A percentile compares a stretch with the other conserved stretches of the same genome.
phyloP scores from a whole-genome alignment of 140 eudicot genomes.

The Anethum foeniculum region DNA sequence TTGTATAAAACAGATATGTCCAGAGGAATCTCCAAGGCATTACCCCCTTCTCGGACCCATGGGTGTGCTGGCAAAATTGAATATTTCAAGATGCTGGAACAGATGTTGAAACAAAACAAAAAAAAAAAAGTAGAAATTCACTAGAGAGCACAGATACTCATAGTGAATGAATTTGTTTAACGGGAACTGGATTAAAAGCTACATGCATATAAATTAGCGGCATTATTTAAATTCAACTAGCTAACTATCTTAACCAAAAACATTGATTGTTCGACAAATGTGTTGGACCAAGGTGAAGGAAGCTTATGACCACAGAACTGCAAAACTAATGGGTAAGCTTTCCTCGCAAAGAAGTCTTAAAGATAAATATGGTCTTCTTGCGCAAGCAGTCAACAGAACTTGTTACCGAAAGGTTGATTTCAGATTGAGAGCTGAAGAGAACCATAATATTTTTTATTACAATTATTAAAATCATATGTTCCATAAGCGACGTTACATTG shows the following conservation, averaged over 20 bases:
- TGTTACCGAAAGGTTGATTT: background rate
- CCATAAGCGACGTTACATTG: background rate
- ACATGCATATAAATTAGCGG: background rate
- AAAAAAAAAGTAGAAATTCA: constrained; percentile 7
- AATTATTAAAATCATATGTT: background rate
- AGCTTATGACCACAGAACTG: background rate
- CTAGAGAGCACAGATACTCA: background rate
- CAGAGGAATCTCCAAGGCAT: constrained; percentile 80
- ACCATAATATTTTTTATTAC: background rate
- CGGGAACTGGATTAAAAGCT: background rate
- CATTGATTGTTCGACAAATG: background rate
- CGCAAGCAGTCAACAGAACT: background rate
- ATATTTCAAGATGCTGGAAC: constrained; percentile 15
- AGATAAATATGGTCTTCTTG: background rate
- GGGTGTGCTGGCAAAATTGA: constrained; percentile 63
- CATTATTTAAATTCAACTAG: background rate
- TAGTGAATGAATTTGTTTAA: background rate
- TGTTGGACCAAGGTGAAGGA: background rate
- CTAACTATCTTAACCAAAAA: background rate
- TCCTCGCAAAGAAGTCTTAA: background rate
- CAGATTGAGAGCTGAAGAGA: background rate
- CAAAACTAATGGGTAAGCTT: background rate
- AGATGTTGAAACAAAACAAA: background rate
- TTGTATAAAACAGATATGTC: constrained; percentile 79
- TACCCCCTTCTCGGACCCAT: constrained; percentile 96